phyloP scores from a whole-genome alignment of 2,329 filamentous ascomycete genomes.

The Corinectria fuckeliana region DNA sequence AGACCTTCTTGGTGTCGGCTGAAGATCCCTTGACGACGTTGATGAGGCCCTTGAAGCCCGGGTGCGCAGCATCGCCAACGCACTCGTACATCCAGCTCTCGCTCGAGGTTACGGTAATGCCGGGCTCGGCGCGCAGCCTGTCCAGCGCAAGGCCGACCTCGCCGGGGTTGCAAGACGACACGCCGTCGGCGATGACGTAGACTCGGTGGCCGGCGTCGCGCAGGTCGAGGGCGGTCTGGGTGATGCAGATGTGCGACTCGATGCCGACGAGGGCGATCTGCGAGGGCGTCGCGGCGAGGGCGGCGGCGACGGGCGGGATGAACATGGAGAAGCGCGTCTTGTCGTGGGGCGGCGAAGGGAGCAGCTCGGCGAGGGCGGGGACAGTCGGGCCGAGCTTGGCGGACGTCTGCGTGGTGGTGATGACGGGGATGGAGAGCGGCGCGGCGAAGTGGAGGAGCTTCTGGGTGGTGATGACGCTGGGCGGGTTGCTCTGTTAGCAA shows the following conservation, averaged over 20 bases:
- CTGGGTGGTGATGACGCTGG: constrained; percentile 68
- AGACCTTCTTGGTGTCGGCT: constrained; percentile 70
- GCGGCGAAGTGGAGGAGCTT: constrained; percentile 72
- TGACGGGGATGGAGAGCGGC: constrained; percentile 76
- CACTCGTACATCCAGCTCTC: constrained; percentile 92
- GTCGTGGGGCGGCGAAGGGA: constrained; percentile 69
- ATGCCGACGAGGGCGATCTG: constrained; percentile 86
- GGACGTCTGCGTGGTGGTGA: constrained; percentile 85
- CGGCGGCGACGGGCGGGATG: constrained; percentile 67
- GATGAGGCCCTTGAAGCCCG: constrained; percentile 76
- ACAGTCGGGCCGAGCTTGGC: constrained; percentile 82
- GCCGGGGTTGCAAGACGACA: constrained; percentile 83
- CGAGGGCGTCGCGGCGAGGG: constrained; percentile 46
- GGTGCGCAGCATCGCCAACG: constrained; percentile 78
- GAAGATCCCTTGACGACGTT: constrained; percentile 79
- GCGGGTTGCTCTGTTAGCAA: not conserved
- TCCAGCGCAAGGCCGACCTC: constrained; percentile 83
- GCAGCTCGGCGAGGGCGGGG: constrained; percentile 66
- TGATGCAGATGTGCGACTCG: constrained; percentile 92
- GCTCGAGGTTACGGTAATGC: constrained; percentile 81
- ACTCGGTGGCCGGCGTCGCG: constrained; percentile 77
- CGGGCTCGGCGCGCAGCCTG: constrained; percentile 72
- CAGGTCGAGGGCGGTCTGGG: constrained; percentile 88
- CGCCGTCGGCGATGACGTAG: constrained; percentile 87
- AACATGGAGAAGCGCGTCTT: constrained; percentile 94